These are phyloP conservation scores for Dactylellina drechsleri DNA, from an alignment of 2,329 filamentous ascomycete species.

Conservation along the genomic window DNA sequence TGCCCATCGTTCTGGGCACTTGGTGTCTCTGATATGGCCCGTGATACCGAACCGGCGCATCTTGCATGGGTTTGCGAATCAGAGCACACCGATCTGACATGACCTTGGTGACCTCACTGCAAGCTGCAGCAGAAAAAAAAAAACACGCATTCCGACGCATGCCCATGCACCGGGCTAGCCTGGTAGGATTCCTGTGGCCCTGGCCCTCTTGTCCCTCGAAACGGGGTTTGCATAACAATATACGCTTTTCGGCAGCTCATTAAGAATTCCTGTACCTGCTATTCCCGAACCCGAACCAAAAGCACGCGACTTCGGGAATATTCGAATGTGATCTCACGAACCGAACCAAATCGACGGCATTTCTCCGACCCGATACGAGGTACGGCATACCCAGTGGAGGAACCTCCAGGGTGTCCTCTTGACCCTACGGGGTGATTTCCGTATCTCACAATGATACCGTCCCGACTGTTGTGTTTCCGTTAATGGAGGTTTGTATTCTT, in stretches of 20 bases:
- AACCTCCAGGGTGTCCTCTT: neutral
- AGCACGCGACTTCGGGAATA: conserved; percentile 49
- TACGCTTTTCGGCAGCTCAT: conserved; percentile 34
- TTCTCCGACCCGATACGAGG: conserved; percentile 46
- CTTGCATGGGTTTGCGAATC: conserved; percentile 35
- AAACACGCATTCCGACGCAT: conserved; percentile 36
- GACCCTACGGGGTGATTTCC: neutral
- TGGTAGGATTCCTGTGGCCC: conserved; percentile 22
- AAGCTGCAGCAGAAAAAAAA: conserved; percentile 6
- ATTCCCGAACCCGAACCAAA: conserved; percentile 39
- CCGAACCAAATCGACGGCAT: conserved; percentile 36
- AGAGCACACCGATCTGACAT: conserved; percentile 35
- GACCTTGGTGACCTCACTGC: conserved; percentile 3
- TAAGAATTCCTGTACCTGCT: conserved; percentile 14
- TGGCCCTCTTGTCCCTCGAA: conserved; percentile 8
- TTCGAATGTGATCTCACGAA: conserved; percentile 29
- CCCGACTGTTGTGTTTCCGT: conserved; percentile 12
- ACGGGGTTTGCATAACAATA: conserved; percentile 38
- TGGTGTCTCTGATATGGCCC: conserved; percentile 7
- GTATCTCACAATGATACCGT: neutral
- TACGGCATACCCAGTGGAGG: neutral
- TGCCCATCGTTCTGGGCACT: no score
- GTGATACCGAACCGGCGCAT: conserved; percentile 48
- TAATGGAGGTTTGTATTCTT: conserved; percentile 31
- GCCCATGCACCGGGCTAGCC: conserved; percentile 45